Base-by-base conservation (phyloP, 2,329 filamentous ascomycete genomes). In the Fusarium graminum region DNA sequence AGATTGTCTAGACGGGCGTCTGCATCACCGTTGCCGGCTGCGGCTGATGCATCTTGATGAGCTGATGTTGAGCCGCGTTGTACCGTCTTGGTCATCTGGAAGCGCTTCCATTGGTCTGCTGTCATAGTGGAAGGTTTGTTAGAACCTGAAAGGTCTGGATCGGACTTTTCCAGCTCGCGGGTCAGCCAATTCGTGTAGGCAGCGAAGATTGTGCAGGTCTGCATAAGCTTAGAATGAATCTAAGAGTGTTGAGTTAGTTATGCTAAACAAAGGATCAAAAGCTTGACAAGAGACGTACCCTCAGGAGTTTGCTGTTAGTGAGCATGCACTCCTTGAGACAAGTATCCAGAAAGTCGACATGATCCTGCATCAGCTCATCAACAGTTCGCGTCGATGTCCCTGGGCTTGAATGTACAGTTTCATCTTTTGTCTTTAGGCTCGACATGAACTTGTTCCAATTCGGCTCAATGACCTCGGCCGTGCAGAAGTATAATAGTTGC, bases 321-420 rank as follows among this genome's bases (percentile, higher is more conserved):
- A 99, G 85, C 93, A 98, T 98, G 82, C 95, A 98, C 80, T 98
- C 95, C 80, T 98, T 99, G 73, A 99, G 83, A 77, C 95, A 99
- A 6, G 95, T 98, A 72, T 97, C 95, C 45, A 99, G 81, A 77
- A 99, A 99, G 79, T 98, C 95, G 61, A 99, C 94, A 79, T 99
- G 95, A 74, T 98, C 94, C 80, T 98, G 93, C 95, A 99, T 99
- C 74, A 99, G 81, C 80, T 98, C 93, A 74, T 99, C 95, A 2
- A 99, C 95, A 0, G 95, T 99, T 36, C 93, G 80, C 39, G 81
- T 82, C 8, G 79, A 75, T 1, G 77, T 72, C 4, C 76, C 75
- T 13, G 74, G 56, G n/a, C 59, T 56, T 12, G 77, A 71, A 10
- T 65, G 63, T 6, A 70, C 54, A 7, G 60, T 61, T 13, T 82